A percentile compares a stretch with the other conserved stretches of the same genome.
phyloP scores from a whole-genome alignment of 306 rosid genomes.

The Fragaria vesca region DNA sequence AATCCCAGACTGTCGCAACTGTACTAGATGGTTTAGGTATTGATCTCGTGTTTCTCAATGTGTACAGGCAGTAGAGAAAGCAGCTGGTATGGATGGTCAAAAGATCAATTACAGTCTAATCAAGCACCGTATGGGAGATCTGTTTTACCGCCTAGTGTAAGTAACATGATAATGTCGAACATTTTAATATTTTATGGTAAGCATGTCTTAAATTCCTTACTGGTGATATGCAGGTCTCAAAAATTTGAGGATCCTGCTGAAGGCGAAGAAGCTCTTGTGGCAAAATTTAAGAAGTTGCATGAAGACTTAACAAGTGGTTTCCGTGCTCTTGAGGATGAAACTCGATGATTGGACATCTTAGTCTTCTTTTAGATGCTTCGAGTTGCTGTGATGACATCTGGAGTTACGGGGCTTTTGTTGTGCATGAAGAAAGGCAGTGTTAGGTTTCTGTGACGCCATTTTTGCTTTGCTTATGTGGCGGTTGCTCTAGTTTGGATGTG shows the following conservation, averaged over 20 bases:
- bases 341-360: constrained; percentile 57
- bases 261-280: constrained; percentile 81
- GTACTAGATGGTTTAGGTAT: not conserved
- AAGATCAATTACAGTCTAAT: constrained; percentile 77
- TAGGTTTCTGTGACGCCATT: constrained; percentile 36
- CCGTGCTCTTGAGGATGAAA: constrained; percentile 98
- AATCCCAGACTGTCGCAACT: not conserved
- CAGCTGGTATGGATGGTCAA: constrained; percentile 96
- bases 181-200: constrained; percentile 10
- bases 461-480: constrained; percentile 39
- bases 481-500: constrained; percentile 38
- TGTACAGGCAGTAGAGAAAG: constrained; percentile 90
- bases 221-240: constrained; percentile 68
- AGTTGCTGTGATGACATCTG: constrained; percentile 24
- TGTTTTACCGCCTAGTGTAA: constrained; percentile 95
- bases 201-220: constrained; percentile 26
- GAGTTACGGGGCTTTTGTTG: constrained; percentile 26
- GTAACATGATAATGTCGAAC: constrained; percentile 25
- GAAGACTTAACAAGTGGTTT: constrained; percentile 89
- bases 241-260: constrained; percentile 99
- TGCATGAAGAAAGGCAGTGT: constrained; percentile 24
- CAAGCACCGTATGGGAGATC: constrained; percentile 98
- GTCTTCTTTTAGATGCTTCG: constrained; percentile 24
- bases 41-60: constrained; percentile 23
- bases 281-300: constrained; percentile 71